Conservation (phyloP, 1,284 basidiomycete species). For the Golubevia sp. region DNA sequence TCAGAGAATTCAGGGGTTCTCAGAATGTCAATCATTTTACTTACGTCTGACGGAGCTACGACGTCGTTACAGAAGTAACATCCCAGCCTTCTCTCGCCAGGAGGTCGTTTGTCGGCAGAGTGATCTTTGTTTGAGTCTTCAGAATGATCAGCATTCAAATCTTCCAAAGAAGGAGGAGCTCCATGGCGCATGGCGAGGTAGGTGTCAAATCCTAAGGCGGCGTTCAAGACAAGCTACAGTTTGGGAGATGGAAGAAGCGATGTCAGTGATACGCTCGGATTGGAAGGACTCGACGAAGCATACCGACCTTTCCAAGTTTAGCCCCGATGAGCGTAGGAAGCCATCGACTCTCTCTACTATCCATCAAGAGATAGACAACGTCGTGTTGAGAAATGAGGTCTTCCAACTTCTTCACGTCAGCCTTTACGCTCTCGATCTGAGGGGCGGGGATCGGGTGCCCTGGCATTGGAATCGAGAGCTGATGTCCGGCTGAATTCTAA, state of each 20-base stretch:
- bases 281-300: neutral
- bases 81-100: slow-evolving; percentile 64
- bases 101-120: slow-evolving; percentile 6
- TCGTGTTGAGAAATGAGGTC: slow-evolving; percentile 81
- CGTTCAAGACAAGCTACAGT: slow-evolving; percentile 87
- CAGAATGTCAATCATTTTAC: slow-evolving; percentile 53
- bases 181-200: slow-evolving; percentile 98
- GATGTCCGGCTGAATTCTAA: neutral
- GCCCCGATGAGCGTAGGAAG: slow-evolving; percentile 86
- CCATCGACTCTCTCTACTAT: slow-evolving; percentile 94
- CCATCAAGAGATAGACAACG: slow-evolving; percentile 92
- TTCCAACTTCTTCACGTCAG: slow-evolving; percentile 76
- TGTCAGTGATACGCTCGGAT: neutral
- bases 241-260: neutral
- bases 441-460: slow-evolving; percentile 78
- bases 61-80: slow-evolving; percentile 99
- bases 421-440: slow-evolving; percentile 68
- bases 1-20: neutral
- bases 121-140: slow-evolving; percentile 49
- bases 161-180: slow-evolving; percentile 63
- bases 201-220: slow-evolving; percentile 92
- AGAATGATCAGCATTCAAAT: slow-evolving; percentile 54
- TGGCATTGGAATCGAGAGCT: slow-evolving; percentile 90
- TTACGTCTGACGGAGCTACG: slow-evolving; percentile 89
- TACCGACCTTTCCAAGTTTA: slow-evolving; percentile 75